Evolutionary conservation across 139 green algal genomes (phyloP).

Genomic region (Coelastrella sp.): DNA sequence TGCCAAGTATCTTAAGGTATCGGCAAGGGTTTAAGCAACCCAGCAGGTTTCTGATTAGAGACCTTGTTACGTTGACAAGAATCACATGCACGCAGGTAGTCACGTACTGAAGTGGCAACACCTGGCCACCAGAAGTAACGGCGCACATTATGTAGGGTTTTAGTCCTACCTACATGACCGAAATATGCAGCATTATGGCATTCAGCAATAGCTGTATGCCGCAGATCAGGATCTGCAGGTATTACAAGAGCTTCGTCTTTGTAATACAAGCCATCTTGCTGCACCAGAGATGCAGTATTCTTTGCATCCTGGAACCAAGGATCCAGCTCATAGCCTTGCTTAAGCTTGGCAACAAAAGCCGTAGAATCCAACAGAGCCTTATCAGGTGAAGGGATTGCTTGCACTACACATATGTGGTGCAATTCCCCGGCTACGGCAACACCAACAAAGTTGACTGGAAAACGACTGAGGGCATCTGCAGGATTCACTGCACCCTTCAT

Average conservation of each 20-base stretch:
- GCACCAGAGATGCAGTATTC: neutral
- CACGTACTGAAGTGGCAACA: neutral
- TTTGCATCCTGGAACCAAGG: neutral
- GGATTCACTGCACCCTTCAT: neutral
- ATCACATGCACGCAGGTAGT: slow-evolving; percentile 35
- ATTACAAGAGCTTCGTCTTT: neutral
- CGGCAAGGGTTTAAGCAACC: slow-evolving; percentile 41
- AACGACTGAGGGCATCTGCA: neutral
- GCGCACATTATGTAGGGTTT: slow-evolving; percentile 3
- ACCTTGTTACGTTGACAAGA: slow-evolving; percentile 53
- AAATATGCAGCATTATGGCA: slow-evolving; percentile 30
- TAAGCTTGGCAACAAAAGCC: neutral
- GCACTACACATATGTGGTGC: neutral
- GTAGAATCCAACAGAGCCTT: neutral
- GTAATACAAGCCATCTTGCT: neutral
- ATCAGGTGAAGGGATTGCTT: neutral
- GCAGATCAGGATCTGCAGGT: slow-evolving; percentile 11
- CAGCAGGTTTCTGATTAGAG: slow-evolving; percentile 9
- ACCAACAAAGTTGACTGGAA: slow-evolving; percentile 78
- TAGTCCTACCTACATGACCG: slow-evolving; percentile 7
- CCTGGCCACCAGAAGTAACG: slow-evolving; percentile 37
- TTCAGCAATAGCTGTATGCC: neutral
- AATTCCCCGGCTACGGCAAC: slow-evolving; percentile 48
- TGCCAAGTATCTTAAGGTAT: slow-evolving; percentile 49
- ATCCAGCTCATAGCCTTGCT: neutral